A percentile compares a stretch with the other conserved stretches of the same genome.
Evolutionary conservation across 495 filamentous ascomycete genomes (phyloP).

Genomic region (Neurospora sp.): DNA sequence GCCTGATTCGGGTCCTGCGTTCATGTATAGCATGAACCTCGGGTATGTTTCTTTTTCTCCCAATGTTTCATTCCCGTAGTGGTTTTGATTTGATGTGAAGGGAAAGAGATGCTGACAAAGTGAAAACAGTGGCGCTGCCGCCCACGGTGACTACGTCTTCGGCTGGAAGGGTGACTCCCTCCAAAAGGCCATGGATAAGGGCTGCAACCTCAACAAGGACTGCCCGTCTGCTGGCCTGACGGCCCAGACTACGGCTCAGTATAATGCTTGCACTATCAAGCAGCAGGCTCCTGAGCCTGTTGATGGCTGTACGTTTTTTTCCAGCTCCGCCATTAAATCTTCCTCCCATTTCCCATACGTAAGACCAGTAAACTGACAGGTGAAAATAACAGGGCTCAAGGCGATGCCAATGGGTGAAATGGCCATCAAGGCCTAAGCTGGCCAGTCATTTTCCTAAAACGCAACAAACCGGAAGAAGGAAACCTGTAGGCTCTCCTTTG

Average conservation of each 20-base stretch:
- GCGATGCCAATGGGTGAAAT: conserved; percentile 42
- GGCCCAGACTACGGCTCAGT: conserved; percentile 30
- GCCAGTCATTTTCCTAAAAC: neutral
- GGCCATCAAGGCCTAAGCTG: conserved; percentile 38
- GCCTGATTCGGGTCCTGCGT: conserved; percentile 46
- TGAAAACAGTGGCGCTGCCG: conserved; percentile 29
- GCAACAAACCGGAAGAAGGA: neutral
- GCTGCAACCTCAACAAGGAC: conserved; percentile 47
- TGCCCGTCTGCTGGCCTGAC: conserved; percentile 38
- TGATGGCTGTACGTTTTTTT: conserved; percentile 36
- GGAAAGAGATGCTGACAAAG: neutral
- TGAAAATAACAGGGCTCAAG: conserved; percentile 30
- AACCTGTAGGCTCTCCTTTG: neutral
- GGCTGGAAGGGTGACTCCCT: conserved; percentile 62
- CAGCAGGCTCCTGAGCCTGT: conserved; percentile 41
- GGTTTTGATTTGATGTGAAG: conserved; percentile 14
- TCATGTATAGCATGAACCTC: conserved; percentile 42
- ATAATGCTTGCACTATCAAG: conserved; percentile 38
- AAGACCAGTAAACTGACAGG: neutral
- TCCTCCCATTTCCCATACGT: neutral
- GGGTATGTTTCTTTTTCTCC: conserved; percentile 26
- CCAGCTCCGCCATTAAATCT: no score
- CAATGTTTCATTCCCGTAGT: no score
- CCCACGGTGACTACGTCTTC: conserved; percentile 70
- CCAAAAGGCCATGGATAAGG: conserved; percentile 50